These are phyloP conservation scores for Aureobasidium sp. DNA, from an alignment of 2,329 filamentous ascomycete species.

Conservation along the genomic window DNA sequence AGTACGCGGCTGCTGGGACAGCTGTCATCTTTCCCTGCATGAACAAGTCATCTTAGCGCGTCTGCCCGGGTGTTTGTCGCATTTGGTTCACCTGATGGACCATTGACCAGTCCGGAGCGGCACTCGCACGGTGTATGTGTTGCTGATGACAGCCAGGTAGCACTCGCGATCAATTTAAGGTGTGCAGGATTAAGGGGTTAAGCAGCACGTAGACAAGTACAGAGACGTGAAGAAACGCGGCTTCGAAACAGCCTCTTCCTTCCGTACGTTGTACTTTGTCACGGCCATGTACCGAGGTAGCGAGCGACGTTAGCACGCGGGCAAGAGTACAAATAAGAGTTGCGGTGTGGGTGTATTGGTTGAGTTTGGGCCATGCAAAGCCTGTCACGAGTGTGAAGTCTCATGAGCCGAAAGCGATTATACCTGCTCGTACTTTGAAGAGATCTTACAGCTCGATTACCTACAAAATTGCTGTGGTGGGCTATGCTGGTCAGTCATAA, in stretches of 20 bases:
- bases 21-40: background rate
- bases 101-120: background rate
- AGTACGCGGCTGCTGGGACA: background rate
- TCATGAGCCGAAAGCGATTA: background rate
- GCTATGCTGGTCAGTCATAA: background rate
- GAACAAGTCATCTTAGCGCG: background rate
- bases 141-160: background rate
- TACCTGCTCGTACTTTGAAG: background rate
- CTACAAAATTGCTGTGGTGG: background rate
- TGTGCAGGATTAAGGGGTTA: background rate
- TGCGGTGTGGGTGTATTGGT: background rate
- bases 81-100: background rate
- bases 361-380: background rate
- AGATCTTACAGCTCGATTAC: background rate
- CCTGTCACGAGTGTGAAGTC: background rate
- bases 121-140: background rate
- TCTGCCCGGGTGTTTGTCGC: background rate
- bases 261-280: background rate
- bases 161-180: background rate
- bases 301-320: background rate
- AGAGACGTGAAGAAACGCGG: background rate
- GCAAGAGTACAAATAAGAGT: background rate
- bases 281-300: background rate
- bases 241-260: background rate
- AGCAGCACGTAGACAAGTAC: background rate